Base-by-base conservation (phyloP, 352 stramenopile species). In the Globisporangium rhizosaccharum region DNA sequence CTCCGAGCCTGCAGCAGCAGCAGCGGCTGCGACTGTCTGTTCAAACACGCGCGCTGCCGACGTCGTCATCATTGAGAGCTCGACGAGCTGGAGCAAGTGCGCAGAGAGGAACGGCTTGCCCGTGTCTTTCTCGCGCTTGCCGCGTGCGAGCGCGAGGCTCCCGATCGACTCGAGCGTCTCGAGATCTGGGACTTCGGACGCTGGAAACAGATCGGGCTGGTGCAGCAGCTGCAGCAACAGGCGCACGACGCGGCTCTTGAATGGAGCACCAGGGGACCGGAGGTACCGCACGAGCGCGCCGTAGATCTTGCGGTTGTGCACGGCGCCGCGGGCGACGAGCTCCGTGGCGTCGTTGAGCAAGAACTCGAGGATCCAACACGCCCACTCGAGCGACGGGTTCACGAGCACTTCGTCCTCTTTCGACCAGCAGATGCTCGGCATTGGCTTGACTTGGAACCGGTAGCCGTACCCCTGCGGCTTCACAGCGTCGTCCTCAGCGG, bases 281-380 rank as follows among this genome's bases (percentile, higher is more conserved):
- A 94, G 54, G 57, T 96, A 96, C 6, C 81, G 70, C 37, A 94
- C 83, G 10, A 96, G 71, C 18, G 86, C 84, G 3, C 70, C 79
- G 57, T 90, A 96, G 8, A 96, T 87, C 56, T 85, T 81, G 15
- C 71, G 73, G 53, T 93, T 91, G 62, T 96, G 86, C 4, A 94
- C 83, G 18, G 81, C 82, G 17, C 85, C 85, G 48, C 72, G 72
- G 0, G 69, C 57, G 9, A 92, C 71, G 2, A 94, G 47, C 52
- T 88, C 80, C 3, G 68, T 82, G 1, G 82, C 80, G 44, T 92
- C 75, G 52, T 89, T 92, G 3, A 96, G 63, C 48, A 96, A 57
- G 18, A 94, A 79, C 36, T 91, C 80, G 12, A 96, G 61, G 12
- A 93, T 57, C 86, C 86, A 96, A 58, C 86, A 96, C 3, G 86